Conservation (phyloP, 2,329 filamentous ascomycete genomes). For the Aspergillaceae sp. region DNA sequence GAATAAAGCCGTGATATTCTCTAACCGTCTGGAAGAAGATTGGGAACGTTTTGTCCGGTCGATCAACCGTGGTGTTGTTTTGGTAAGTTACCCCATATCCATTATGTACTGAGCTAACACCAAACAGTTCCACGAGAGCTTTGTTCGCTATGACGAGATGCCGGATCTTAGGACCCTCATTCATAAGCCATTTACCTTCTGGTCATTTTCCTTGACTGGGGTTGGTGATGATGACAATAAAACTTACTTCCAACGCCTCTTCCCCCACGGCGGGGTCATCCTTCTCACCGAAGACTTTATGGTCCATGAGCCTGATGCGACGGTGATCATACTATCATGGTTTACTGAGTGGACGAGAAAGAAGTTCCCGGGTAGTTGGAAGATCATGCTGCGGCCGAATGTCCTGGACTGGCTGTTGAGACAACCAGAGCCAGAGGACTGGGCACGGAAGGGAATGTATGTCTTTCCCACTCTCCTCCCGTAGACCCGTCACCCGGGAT, state of each 20-base stretch:
- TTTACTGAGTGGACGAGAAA: slow-evolving; percentile 16
- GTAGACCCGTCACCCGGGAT: no score
- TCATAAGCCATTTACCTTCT: slow-evolving; percentile 22
- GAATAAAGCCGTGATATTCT: slow-evolving; percentile 19
- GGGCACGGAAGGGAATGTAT: slow-evolving; percentile 11
- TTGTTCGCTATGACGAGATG: slow-evolving; percentile 21
- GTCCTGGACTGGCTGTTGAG: slow-evolving; percentile 27
- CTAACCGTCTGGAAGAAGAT: slow-evolving; percentile 21
- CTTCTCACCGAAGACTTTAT: slow-evolving; percentile 36
- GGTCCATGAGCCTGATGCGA: slow-evolving; percentile 18
- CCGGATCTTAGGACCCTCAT: slow-evolving; percentile 18
- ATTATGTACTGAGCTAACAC: slow-evolving; percentile 5
- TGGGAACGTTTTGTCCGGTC: slow-evolving; percentile 29
- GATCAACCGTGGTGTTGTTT: slow-evolving; percentile 19
- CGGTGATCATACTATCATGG: slow-evolving; percentile 30
- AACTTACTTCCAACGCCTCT: slow-evolving; percentile 27
- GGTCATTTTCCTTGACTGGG: slow-evolving; percentile 25
- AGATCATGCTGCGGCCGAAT: slow-evolving; percentile 32
- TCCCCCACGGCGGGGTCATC: slow-evolving; percentile 29
- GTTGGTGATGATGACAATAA: slow-evolving; percentile 15
- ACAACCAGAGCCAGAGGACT: slow-evolving; percentile 12
- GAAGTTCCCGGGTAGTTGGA: slow-evolving; percentile 24
- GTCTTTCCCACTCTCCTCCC: no score
- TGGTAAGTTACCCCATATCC: slow-evolving; percentile 20
- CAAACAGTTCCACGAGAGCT: slow-evolving; percentile 31